Conservation (phyloP, 768 basidiomycete genomes). For the Strobilomyces echinocephalus region DNA sequence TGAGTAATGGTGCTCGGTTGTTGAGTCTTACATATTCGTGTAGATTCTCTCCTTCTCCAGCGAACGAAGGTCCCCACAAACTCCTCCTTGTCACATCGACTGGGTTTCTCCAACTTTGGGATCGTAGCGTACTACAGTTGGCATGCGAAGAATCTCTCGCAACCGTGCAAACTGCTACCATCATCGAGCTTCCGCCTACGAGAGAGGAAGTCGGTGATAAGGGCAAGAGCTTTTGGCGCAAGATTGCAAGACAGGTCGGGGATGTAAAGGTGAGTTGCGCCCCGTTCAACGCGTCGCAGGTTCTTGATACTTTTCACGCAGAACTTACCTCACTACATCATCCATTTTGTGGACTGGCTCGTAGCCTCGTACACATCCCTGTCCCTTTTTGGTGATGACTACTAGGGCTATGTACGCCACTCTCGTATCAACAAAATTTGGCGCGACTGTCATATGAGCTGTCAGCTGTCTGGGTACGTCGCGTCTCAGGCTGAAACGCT, state of each 20-base stretch:
- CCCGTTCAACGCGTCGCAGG: background rate
- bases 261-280: slow-evolving; percentile 49
- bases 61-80: slow-evolving; percentile 34
- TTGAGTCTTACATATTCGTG: background rate
- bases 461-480: too few relatives aligned
- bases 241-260: slow-evolving; percentile 51
- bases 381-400: too few relatives aligned
- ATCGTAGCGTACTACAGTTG: slow-evolving; percentile 59
- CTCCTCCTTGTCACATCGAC: slow-evolving; percentile 65
- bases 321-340: slow-evolving; percentile 67
- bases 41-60: slow-evolving; percentile 48
- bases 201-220: slow-evolving; percentile 16
- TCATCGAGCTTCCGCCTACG: slow-evolving; percentile 74
- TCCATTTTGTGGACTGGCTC: slow-evolving; percentile 62
- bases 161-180: slow-evolving; percentile 55
- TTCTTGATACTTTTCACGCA: slow-evolving; percentile 20
- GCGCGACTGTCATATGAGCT: too few relatives aligned
- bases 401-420: too few relatives aligned
- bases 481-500: too few relatives aligned
- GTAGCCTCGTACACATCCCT: slow-evolving; percentile 61
- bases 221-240: slow-evolving; percentile 44
- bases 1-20: background rate
- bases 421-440: too few relatives aligned
- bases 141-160: slow-evolving; percentile 77
- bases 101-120: slow-evolving; percentile 74